Evolutionary conservation across 2,329 filamentous ascomycete species (phyloP).

Genomic region (Paecilomyces fulvus): DNA sequence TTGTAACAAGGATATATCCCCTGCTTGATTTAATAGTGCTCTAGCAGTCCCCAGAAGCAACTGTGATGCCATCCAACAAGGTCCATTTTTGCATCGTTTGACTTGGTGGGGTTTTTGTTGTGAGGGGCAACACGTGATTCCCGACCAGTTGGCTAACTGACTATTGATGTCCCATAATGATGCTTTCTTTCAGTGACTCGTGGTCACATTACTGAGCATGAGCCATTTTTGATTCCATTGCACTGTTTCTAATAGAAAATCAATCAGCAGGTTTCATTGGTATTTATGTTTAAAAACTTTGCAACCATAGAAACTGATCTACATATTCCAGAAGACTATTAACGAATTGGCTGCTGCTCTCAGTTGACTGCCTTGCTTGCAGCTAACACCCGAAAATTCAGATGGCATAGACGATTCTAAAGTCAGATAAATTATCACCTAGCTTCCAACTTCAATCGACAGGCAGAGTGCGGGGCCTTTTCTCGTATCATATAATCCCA

Average conservation of each 20-base stretch:
- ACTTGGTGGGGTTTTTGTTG: conserved; percentile 3
- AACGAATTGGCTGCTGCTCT: too few relatives aligned
- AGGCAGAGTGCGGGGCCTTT: conserved; percentile 26
- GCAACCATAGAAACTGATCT: too few relatives aligned
- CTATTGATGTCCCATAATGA: not conserved
- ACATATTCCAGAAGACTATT: too few relatives aligned
- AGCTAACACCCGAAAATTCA: too few relatives aligned
- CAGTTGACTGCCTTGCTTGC: too few relatives aligned
- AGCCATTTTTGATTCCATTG: too few relatives aligned
- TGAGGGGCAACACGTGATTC: conserved; percentile 2
- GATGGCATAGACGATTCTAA: too few relatives aligned
- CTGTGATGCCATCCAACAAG: conserved; percentile 10
- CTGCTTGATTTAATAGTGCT: not conserved
- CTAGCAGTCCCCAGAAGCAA: not conserved
- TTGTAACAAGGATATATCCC: not conserved
- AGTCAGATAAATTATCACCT: not conserved
- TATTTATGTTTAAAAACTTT: too few relatives aligned
- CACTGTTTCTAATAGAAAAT: too few relatives aligned
- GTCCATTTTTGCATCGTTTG: conserved; percentile 18
- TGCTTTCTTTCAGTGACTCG: not conserved
- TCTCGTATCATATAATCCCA: conserved; percentile 37
- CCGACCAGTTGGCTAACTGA: too few relatives aligned
- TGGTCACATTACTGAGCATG: too few relatives aligned
- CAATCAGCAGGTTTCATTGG: too few relatives aligned
- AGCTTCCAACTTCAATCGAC: conserved; percentile 21